phyloP scores from a whole-genome alignment of 2,329 filamentous ascomycete species.

The Fusarium sp. region DNA sequence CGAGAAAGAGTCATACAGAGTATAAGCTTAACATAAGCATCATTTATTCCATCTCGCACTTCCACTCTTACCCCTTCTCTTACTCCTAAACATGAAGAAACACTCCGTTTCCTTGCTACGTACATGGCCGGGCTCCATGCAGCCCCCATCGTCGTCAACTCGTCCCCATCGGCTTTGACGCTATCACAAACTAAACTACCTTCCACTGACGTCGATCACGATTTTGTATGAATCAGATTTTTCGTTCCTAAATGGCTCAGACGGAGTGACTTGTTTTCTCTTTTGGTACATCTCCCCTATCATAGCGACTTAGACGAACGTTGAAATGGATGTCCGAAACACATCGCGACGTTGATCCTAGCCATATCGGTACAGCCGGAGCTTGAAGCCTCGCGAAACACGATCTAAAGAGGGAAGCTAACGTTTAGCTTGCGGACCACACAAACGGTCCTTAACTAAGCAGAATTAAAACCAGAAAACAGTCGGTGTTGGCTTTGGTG shows the following conservation, averaged over 20 bases:
- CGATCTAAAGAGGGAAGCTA: background rate
- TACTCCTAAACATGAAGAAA: background rate
- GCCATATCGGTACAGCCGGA: background rate
- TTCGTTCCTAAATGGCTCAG: background rate
- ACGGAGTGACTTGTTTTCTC: no score
- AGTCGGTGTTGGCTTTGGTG: background rate
- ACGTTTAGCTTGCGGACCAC: background rate
- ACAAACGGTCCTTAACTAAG: conserved; percentile 3
- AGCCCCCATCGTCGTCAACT: background rate
- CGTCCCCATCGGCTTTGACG: conserved; percentile 3
- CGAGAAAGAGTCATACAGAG: background rate
- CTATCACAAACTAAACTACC: conserved; percentile 6
- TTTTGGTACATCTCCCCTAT: background rate
- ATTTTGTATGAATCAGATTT: background rate
- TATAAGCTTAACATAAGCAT: conserved; percentile 9
- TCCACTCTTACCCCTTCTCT: background rate
- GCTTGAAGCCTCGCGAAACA: background rate
- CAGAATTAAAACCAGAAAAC: background rate
- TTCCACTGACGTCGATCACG: conserved; percentile 14
- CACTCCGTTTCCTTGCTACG: background rate
- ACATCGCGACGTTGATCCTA: conserved; percentile 16
- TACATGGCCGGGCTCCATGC: background rate
- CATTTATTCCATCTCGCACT: background rate
- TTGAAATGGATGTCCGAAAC: background rate
- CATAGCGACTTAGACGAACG: background rate